These are phyloP conservation scores for Sugiyamaella neomexicana DNA, from an alignment of 1,139 yeast genomes.

Conservation along the genomic window DNA sequence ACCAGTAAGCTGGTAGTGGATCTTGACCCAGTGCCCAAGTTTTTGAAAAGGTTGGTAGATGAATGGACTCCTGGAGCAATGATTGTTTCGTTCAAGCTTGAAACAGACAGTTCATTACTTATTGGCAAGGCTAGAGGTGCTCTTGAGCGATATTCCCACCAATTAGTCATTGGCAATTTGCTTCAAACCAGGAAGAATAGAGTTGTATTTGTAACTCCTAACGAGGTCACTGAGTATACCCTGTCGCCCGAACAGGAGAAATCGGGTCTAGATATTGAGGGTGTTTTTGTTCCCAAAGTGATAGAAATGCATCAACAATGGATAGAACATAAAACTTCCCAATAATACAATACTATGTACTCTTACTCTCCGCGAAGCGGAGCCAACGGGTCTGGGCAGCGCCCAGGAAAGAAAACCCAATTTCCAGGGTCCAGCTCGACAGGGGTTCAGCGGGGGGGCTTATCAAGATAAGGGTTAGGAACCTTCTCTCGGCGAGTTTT, in stretches of 20 bases:
- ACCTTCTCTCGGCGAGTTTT: conserved; percentile 4
- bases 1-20: conserved; percentile 64
- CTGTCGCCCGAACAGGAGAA: conserved; percentile 48
- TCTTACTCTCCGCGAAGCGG: not conserved
- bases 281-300: conserved; percentile 74
- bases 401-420: too few relatives aligned
- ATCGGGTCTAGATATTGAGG: conserved; percentile 62
- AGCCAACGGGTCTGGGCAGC: too few relatives aligned
- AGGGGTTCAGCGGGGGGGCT: not conserved
- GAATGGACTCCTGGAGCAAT: conserved; percentile 94
- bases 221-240: conserved; percentile 51
- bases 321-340: conserved; percentile 42
- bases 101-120: conserved; percentile 74
- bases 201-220: conserved; percentile 78
- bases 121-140: conserved; percentile 77
- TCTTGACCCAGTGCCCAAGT: conserved; percentile 94
- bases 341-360: not conserved
- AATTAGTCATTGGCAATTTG: conserved; percentile 90
- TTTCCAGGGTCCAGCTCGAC: conserved; percentile 3
- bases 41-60: conserved; percentile 81
- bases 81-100: conserved; percentile 93
- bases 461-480: conserved; percentile 2
- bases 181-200: conserved; percentile 85
- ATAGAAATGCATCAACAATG: conserved; percentile 60
- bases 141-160: conserved; percentile 81